Evolutionary conservation across 345 rosid species (phyloP), one percentile per base, ranked within the genome.

Genomic region (Cardamine resedifolia): DNA sequence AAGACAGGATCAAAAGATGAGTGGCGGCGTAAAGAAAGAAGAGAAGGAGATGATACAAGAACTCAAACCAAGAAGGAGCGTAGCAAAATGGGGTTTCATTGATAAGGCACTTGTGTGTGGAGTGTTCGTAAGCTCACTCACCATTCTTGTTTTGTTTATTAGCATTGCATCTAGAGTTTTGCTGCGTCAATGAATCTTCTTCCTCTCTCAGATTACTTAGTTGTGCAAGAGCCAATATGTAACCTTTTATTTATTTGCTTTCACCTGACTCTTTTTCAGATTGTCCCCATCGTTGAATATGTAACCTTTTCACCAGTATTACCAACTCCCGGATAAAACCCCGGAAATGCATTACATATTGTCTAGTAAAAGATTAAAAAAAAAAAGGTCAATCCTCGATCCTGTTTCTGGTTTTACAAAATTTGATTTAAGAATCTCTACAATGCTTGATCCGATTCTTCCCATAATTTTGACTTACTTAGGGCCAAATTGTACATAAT

Each of bases 101-200:
- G 95, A 89, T 66, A 82, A 71, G 70, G 85, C 82, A 71, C 86
- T 91, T 58, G 23, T 91, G 21, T 88, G 85, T 69, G 95, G 98
- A 72, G 79, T 88, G 58, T 30, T 86, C 51, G 67, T 89, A 71
- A 84, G 90, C 82, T 66, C 84, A 53, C 66, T 88, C 20, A 80
- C 85, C 38, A 79, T 85, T 67, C 48, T 83, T 41, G 85, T 85
- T 64, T 30, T 85, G 59, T 27, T 86, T 6, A 44, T 88, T 26
- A 82, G 79, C 75, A 66, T 91, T 12, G 85, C 87, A 5, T 81
- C 60, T 59, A 49, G 79, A 72, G 77, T 72, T 27, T 63, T 47
- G 10, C 20, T 72, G 36, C 81, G 80, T 7, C 16, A 74, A 45
- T 83, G 52, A 79, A 64, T 20, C 24, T 23, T 23, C 61, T 50